Percentiles rank a stretch among this genome's conserved stretches.
Evolutionary conservation across 2,329 filamentous ascomycete species (phyloP).

Genomic region (Metarhizium humberi): DNA sequence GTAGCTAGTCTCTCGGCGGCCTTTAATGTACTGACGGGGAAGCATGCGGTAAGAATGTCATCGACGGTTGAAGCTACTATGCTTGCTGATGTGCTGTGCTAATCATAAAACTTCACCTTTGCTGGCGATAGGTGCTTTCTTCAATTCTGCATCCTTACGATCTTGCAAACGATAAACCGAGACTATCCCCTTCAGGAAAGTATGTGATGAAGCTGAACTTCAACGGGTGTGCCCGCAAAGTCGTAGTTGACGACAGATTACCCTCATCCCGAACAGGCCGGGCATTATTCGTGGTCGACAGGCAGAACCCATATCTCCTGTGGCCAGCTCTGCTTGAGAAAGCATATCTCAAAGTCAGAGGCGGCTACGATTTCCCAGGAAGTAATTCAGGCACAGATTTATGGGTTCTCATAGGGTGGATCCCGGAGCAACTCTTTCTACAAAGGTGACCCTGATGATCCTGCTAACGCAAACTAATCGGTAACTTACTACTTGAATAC

Average conservation of each 20-base stretch:
- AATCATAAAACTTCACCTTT: background rate
- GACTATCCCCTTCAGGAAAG: constrained; percentile 68
- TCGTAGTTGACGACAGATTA: constrained; percentile 81
- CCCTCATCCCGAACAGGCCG: constrained; percentile 67
- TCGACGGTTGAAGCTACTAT: background rate
- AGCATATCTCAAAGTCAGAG: constrained; percentile 88
- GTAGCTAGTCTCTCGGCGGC: constrained; percentile 88
- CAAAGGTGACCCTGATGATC: constrained; percentile 44
- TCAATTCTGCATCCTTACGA: constrained; percentile 71
- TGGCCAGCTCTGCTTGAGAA: constrained; percentile 95
- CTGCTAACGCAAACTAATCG: background rate
- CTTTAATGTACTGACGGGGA: constrained; percentile 58
- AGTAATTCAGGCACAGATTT: constrained; percentile 95
- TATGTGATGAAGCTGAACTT: constrained; percentile 92
- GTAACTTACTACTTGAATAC: background rate
- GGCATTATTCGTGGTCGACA: constrained; percentile 78
- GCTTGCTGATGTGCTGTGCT: background rate
- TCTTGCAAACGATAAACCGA: constrained; percentile 43
- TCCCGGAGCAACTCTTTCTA: constrained; percentile 89
- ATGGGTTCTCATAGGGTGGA: constrained; percentile 90
- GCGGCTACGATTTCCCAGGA: constrained; percentile 94
- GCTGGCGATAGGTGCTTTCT: constrained; percentile 49
- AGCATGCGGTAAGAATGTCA: constrained; percentile 48
- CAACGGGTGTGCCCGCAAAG: constrained; percentile 83
- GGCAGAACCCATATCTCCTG: constrained; percentile 68